Base-by-base conservation (phyloP, 371 early-diverging fungal genomes). In the Batkoa obscura region DNA sequence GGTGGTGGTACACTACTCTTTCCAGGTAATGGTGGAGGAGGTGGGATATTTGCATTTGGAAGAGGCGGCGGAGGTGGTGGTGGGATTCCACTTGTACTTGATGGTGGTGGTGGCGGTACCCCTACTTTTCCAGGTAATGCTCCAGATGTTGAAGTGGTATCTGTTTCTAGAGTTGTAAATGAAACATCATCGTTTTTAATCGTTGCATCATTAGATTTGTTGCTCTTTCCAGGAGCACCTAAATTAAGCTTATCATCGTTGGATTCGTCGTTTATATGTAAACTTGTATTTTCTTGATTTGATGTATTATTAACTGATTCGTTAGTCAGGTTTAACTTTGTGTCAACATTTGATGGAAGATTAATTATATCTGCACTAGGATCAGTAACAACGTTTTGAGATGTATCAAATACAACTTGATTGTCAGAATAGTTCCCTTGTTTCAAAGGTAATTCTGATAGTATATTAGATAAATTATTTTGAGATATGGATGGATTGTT, bases 21-120 rank as follows among this genome's bases (percentile, higher is more conserved):
- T n/a, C n/a, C n/a, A n/a, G n/a, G n/a, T n/a, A n/a, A n/a, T n/a
- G n/a, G n/a, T n/a, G n/a, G n/a, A n/a, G n/a, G n/a, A n/a, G n/a
- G n/a, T n/a, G n/a, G n/a, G n/a, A n/a, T n/a, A n/a, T n/a, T n/a
- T n/a, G n/a, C n/a, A n/a, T n/a, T n/a, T 45, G 51, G 49, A 23
- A 59, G 64, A 39, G 56, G 55, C 3, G 56, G 46, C 47, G 57
- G 46, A 2, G 57, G 58, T 3, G 63, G 67, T 23, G 72, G 66
- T 1, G 76, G 69, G 10, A 23, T 12, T 45, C 45, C 45, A 9
- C 45, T 23, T 12, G 15, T 8, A 3, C 10, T n/a, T 9, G 9
- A 3, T 45, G 56, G 55, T 4, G 56, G 46, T 50, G 57, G 46
- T 3, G 57, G 58, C 2, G 63, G 23, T 31, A 49, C 3, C 3